These are phyloP conservation scores for Kurtzmaniella quercitrusa DNA, from an alignment of 1,139 yeast genomes.

Conservation along the genomic window DNA sequence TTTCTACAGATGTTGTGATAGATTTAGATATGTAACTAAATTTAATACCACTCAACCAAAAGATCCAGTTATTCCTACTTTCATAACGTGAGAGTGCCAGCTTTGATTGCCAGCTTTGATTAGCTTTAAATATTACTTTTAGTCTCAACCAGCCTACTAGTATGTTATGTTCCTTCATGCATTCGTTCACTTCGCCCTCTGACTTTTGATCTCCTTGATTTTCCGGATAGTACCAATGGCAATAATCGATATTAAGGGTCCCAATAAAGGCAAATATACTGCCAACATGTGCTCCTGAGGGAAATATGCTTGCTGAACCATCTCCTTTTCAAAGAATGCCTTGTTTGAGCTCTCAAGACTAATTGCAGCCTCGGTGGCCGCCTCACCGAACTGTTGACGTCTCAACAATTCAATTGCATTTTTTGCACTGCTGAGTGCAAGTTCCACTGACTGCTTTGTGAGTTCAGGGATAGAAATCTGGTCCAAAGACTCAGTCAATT, in stretches of 20 bases:
- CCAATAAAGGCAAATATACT: conserved; percentile 82
- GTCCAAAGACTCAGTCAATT: conserved; percentile 62
- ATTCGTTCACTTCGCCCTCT: conserved; percentile 3
- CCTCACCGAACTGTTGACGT: conserved; percentile 33
- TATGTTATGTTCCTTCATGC: background rate
- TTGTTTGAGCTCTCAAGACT: conserved; percentile 58
- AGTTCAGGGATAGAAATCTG: conserved; percentile 78
- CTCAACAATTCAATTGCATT: conserved; percentile 26
- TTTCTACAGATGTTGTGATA: too few relatives aligned
- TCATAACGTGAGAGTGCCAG: too few relatives aligned
- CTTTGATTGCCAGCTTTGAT: too few relatives aligned
- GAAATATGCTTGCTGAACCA: conserved; percentile 92
- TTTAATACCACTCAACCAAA: too few relatives aligned
- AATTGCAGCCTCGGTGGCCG: conserved; percentile 50
- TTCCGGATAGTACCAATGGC: conserved; percentile 48
- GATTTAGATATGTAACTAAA: too few relatives aligned
- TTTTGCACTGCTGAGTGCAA: conserved; percentile 32
- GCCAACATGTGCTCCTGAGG: conserved; percentile 95
- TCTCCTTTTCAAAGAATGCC: conserved; percentile 89
- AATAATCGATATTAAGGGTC: conserved; percentile 77
- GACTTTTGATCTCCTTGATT: conserved; percentile 18
- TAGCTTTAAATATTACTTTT: too few relatives aligned
- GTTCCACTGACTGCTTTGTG: conserved; percentile 47
- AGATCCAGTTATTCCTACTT: too few relatives aligned
- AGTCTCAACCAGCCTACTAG: too few relatives aligned